phyloP scores from a whole-genome alignment of 1,284 basidiomycete species.

The Leccinum subrobustum region DNA sequence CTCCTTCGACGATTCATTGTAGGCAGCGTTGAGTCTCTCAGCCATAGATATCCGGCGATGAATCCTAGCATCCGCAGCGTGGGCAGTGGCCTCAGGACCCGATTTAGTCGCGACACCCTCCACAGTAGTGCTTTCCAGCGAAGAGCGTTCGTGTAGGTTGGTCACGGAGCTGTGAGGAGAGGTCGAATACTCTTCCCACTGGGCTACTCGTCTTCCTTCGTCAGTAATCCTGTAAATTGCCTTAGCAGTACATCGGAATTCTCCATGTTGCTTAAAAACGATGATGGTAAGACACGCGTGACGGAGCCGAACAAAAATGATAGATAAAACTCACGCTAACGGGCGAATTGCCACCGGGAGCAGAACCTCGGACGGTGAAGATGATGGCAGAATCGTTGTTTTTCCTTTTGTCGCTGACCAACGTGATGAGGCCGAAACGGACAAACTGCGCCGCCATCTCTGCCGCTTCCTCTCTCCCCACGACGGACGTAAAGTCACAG shows the following conservation, averaged over 20 bases:
- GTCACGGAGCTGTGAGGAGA: slow-evolving; percentile 67
- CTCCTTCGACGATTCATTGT: slow-evolving; percentile 49
- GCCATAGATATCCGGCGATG: slow-evolving; percentile 78
- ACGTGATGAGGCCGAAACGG: slow-evolving; percentile 85
- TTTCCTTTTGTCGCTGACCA: slow-evolving; percentile 87
- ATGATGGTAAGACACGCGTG: slow-evolving; percentile 15
- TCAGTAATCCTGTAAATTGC: slow-evolving; percentile 94
- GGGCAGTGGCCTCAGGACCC: slow-evolving; percentile 36
- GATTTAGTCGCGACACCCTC: slow-evolving; percentile 47
- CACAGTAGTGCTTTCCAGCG: slow-evolving; percentile 38
- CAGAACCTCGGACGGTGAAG: slow-evolving; percentile 83
- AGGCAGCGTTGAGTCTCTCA: slow-evolving; percentile 64
- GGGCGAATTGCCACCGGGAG: slow-evolving; percentile 69
- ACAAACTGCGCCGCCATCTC: slow-evolving; percentile 98
- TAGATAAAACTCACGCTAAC: slow-evolving; percentile 56
- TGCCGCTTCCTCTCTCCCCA: slow-evolving; percentile 94
- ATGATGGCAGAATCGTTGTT: slow-evolving; percentile 87
- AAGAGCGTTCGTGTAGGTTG: slow-evolving; percentile 52
- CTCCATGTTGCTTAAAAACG: slow-evolving; percentile 71
- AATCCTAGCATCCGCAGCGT: slow-evolving; percentile 60
- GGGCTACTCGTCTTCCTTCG: slow-evolving; percentile 81
- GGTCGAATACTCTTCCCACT: slow-evolving; percentile 67
- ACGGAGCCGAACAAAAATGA: slow-evolving; percentile 6
- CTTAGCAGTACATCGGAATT: slow-evolving; percentile 94
- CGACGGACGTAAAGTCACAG: slow-evolving; percentile 95